Conservation (phyloP, 306 rosid genomes). For the Phaseolus lunatus region DNA sequence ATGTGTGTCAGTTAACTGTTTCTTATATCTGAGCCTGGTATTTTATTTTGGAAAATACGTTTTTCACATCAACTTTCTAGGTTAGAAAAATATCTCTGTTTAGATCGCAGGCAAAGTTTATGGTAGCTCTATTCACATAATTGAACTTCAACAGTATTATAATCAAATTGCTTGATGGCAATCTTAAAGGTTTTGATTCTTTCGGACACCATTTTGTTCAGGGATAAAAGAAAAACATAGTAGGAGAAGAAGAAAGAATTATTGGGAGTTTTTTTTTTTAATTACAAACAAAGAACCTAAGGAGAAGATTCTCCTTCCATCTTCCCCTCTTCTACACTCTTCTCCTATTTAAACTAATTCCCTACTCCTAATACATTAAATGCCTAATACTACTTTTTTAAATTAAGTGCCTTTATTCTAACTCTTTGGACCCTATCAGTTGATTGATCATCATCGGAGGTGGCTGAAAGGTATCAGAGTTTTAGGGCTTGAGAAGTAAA, state of each 20-base stretch:
- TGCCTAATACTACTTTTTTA: neutral
- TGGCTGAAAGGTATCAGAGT: slow-evolving; percentile 3
- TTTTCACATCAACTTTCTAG: slow-evolving; percentile 30
- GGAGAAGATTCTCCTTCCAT: neutral
- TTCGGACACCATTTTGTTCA: slow-evolving; percentile 1
- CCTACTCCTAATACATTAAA: neutral
- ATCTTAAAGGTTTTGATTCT: neutral
- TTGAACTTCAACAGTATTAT: slow-evolving; percentile 12
- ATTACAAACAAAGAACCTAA: neutral
- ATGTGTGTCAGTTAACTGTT: neutral
- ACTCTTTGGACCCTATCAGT: neutral
- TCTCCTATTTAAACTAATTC: neutral
- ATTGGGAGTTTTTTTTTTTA: neutral
- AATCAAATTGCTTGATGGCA: slow-evolving; percentile 26
- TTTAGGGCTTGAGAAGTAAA: slow-evolving; percentile 7
- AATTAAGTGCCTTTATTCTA: neutral
- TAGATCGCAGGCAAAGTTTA: slow-evolving; percentile 23
- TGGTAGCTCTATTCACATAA: neutral
- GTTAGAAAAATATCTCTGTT: slow-evolving; percentile 27
- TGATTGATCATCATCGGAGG: slow-evolving; percentile 9
- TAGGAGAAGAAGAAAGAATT: neutral
- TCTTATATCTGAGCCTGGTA: neutral
- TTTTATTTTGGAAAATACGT: slow-evolving; percentile 7
- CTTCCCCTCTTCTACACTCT: neutral
- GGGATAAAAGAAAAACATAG: neutral